Evolutionary conservation across 139 green algal genomes (phyloP).

Genomic region (Pycnococcus provasolii): DNA sequence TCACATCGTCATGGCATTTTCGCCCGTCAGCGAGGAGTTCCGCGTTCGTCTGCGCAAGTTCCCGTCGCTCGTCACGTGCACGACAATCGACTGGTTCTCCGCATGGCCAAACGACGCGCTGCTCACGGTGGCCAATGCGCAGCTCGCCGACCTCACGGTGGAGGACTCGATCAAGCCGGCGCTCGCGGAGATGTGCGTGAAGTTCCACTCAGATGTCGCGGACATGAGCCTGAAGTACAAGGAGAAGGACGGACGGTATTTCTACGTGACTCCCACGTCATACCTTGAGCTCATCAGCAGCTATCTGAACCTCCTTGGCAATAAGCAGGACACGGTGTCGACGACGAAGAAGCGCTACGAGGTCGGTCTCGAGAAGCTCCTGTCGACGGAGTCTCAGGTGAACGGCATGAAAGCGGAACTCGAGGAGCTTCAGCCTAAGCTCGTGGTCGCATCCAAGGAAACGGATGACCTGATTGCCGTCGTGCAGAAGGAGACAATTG

Average conservation of each 20-base stretch:
- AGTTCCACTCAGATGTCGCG: conserved; percentile 53
- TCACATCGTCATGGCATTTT: conserved; percentile 59
- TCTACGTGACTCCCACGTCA: conserved; percentile 57
- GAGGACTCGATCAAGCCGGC: conserved; percentile 19
- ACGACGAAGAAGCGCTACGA: conserved; percentile 31
- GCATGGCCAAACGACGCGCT: conserved; percentile 38
- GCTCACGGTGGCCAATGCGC: conserved; percentile 26
- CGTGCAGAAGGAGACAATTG: conserved; percentile 36
- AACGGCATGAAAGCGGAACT: conserved; percentile 30
- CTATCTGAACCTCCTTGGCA: conserved; percentile 46
- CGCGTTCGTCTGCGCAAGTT: conserved; percentile 59
- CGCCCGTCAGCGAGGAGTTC: conserved; percentile 55
- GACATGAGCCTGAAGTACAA: conserved; percentile 28
- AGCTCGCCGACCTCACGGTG: conserved; percentile 28
- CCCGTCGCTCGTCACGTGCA: conserved; percentile 67
- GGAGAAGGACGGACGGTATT: conserved; percentile 34
- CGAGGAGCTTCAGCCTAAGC: conserved; percentile 32
- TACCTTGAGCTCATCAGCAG: conserved; percentile 43
- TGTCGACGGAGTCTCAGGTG: conserved; percentile 18
- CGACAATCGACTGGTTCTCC: conserved; percentile 62
- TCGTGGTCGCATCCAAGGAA: conserved; percentile 39
- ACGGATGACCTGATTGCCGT: conserved; percentile 36
- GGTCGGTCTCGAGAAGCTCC: conserved; percentile 30
- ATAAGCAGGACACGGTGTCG: conserved; percentile 19
- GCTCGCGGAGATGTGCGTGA: conserved; percentile 51